Conservation (phyloP, 1,139 yeast genomes). For the Saccharomyces hybrid region DNA sequence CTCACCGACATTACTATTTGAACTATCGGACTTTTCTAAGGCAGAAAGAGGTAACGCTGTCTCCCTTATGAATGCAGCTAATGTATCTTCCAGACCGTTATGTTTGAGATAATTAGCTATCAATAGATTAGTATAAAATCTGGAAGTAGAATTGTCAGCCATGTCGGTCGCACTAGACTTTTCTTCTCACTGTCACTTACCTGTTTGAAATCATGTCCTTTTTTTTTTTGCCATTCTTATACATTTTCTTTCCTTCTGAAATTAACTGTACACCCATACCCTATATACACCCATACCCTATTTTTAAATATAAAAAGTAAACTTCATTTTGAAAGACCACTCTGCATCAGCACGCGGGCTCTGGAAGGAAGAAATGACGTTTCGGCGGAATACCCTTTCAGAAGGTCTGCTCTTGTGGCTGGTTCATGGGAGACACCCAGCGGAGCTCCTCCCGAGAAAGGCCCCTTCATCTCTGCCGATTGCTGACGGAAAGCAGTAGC, state of each 20-base stretch:
- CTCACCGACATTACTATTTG: constrained; percentile 31
- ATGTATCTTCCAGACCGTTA: constrained; percentile 41
- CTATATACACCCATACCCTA: not conserved
- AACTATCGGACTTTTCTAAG: constrained; percentile 6
- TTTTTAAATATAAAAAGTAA: not conserved
- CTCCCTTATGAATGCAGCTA: constrained; percentile 43
- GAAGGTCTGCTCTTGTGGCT: not conserved
- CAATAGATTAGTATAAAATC: constrained; percentile 30
- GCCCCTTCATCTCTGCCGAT: not conserved
- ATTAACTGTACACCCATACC: not conserved
- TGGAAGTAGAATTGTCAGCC: not conserved
- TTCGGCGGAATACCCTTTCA: not conserved
- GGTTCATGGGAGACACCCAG: not conserved
- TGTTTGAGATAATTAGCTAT: constrained; percentile 50
- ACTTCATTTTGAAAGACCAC: not conserved
- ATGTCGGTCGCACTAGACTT: not conserved
- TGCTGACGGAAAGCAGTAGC: not conserved
- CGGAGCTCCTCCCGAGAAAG: not conserved
- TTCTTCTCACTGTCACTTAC: not conserved
- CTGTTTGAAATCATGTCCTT: not conserved
- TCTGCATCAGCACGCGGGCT: not conserved
- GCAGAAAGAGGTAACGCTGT: constrained; percentile 33
- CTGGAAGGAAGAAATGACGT: not conserved
- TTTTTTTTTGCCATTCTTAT: not conserved
- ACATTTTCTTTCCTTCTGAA: not conserved